Evolutionary conservation across 345 rosid genomes (phyloP).

Genomic region (Durio zibethinus): DNA sequence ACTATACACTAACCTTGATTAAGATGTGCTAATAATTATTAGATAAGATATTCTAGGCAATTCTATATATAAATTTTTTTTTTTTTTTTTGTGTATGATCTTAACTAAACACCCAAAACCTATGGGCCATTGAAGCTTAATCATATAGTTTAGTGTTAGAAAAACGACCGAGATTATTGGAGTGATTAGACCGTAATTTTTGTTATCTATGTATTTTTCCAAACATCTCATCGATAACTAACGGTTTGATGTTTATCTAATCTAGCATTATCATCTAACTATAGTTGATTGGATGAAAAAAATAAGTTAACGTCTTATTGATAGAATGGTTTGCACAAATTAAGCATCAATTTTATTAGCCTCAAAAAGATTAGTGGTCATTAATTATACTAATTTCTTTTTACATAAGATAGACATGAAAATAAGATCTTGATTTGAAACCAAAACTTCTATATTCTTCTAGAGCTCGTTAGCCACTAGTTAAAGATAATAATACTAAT

Average conservation of each 20-base stretch:
- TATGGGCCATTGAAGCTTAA: neutral
- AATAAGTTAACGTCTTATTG: neutral
- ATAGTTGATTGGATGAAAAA: neutral
- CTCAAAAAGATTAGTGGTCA: neutral
- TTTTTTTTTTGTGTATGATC: neutral
- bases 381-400: neutral
- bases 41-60: neutral
- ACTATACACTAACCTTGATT: no score
- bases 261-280: neutral
- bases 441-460: no score
- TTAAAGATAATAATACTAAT: neutral
- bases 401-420: no score
- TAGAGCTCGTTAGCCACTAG: no score
- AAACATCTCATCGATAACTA: neutral
- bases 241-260: neutral
- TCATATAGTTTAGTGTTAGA: neutral
- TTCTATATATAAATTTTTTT: no score
- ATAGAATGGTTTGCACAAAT: neutral
- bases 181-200: slow-evolving; percentile 1
- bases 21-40: neutral
- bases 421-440: no score
- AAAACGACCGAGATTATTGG: slow-evolving; percentile 2
- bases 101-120: neutral
- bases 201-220: neutral
- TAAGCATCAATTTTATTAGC: slow-evolving; percentile 2